These are phyloP conservation scores for Chrysoporthe puriensis DNA, from an alignment of 2,329 filamentous ascomycete species.

Conservation along the genomic window DNA sequence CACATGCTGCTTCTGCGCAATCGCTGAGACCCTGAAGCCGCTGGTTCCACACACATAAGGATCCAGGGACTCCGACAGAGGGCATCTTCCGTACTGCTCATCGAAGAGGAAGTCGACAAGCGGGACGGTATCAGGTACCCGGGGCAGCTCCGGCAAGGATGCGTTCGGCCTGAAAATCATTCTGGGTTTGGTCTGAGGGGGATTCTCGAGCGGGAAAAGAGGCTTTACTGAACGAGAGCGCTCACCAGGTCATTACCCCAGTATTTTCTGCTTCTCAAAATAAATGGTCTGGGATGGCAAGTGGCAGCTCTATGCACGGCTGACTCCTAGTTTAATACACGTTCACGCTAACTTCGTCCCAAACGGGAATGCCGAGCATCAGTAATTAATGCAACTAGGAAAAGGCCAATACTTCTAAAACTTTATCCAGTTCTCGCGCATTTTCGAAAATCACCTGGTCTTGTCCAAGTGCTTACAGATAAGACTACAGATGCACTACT, in stretches of 20 bases:
- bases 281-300: neutral
- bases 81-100: neutral
- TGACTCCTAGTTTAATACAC: neutral
- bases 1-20: neutral
- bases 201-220: neutral
- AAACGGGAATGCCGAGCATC: neutral
- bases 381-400: neutral
- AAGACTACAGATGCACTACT: too few species aligned
- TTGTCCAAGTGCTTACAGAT: too few species aligned
- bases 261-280: neutral
- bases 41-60: neutral
- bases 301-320: neutral
- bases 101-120: conserved; percentile 1
- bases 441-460: too few species aligned
- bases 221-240: neutral
- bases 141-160: neutral
- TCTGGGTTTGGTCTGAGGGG: neutral
- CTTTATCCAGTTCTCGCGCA: too few species aligned
- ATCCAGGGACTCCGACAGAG: neutral
- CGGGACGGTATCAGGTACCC: neutral
- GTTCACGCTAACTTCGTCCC: neutral
- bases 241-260: too few species aligned
- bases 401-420: neutral
- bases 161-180: neutral
- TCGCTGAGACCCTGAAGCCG: neutral